Evolutionary conservation across 768 basidiomycete genomes (phyloP), one percentile per base, ranked within the genome.

Genomic region (Tricholomella constricta): DNA sequence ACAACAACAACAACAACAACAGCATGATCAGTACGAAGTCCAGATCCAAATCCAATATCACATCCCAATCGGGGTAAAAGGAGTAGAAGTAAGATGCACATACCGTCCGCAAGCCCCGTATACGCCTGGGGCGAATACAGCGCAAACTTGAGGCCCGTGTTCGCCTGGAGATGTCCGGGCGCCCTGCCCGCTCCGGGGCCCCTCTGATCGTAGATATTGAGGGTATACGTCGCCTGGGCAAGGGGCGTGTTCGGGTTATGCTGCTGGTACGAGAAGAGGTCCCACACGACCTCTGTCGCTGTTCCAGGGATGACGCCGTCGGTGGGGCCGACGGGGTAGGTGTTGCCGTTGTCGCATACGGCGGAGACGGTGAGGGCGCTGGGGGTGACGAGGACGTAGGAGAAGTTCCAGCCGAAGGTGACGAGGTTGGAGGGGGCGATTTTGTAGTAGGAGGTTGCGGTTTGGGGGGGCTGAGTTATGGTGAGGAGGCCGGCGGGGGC

Each of bases 401-500:
- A 91, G 62, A 93, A 81, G 70, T 92, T 93, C 95, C 94, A 97
- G 10, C 80, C 94, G 67, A 97, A 91, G 19, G 93, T 96, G 65
- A 97, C 83, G 54, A 76, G 72, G 58, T 91, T 79, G 45, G 75
- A 76, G 1, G 74, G 72, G 0, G 91, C 89, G 65, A 97, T 89
- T 79, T 94, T 94, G 78, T 84, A 96, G 76, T 84, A 96, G 20
- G 91, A 90, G 2, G 88, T 86, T 29, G 84, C 81, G 8, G 89
- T 88, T 58, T 85, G 81, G 0, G 91, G 89, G 1, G 94, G 94
- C 65, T 90, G 81, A 37, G 90, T 91, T 65, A 92, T 81, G 54
- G 81, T 78, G 46, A 91, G 66, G n/a, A 79, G 75, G 19, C 90
- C 88, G 2, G 82, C 83, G 7, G 87, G 75, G 0, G 78, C 78